Evolutionary conservation across 331 rosid genomes (phyloP).

Genomic region (Saraca asoca): DNA sequence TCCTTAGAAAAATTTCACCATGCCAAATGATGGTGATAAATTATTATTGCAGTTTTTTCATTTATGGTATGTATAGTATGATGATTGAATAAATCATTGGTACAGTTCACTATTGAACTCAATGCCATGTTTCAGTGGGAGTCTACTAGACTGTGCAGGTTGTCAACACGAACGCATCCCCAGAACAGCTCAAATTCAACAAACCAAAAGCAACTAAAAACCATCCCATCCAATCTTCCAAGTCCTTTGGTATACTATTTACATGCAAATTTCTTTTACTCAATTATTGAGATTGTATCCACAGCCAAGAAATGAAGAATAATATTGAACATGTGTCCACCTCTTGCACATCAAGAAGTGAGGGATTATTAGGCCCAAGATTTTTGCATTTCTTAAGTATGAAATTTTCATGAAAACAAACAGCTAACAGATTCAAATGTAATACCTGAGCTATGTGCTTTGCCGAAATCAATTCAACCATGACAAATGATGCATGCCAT

Average conservation of each 20-base stretch:
- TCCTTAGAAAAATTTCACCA: constrained; percentile 16
- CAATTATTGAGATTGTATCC: not conserved
- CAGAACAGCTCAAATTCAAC: constrained; percentile 14
- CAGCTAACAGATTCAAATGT: constrained; percentile 18
- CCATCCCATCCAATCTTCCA: not conserved
- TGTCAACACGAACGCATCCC: not conserved
- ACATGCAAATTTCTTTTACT: not conserved
- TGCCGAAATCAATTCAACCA: constrained; percentile 89
- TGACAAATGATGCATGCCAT: constrained; percentile 98
- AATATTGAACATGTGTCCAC: not conserved
- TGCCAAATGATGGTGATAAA: not conserved
- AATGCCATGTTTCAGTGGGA: constrained; percentile 12
- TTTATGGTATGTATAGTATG: not conserved
- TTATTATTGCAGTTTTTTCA: not conserved
- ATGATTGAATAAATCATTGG: not conserved
- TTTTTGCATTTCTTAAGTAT: constrained; percentile 19
- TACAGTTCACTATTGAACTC: not conserved
- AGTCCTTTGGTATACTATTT: not conserved
- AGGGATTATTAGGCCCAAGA: not conserved
- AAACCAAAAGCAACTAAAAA: constrained; percentile 21
- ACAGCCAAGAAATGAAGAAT: too few species aligned
- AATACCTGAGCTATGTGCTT: constrained; percentile 95
- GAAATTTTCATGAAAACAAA: constrained; percentile 16
- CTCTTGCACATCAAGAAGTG: constrained; percentile 20
- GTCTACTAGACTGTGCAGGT: not conserved